Evolutionary conservation across 768 basidiomycete species (phyloP).

Genomic region (Amanita thiersii): DNA sequence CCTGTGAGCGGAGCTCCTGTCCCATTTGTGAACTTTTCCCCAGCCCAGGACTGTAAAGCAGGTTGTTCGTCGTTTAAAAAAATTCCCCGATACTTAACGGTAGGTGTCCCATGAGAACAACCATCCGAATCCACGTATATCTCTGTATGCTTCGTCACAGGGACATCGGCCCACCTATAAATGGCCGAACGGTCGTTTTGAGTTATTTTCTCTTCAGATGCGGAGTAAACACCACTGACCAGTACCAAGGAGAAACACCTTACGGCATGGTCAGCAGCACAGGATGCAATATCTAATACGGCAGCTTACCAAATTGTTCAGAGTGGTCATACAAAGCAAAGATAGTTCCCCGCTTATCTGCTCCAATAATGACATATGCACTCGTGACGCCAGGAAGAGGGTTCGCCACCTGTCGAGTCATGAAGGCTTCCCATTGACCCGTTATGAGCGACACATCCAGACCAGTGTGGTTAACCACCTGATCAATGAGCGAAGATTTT

Average conservation of each 20-base stretch:
- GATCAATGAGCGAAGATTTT: constrained; percentile 43
- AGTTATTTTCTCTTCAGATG: too few species aligned
- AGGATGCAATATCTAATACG: constrained; percentile 5
- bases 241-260: constrained; percentile 69
- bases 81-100: constrained; percentile 64
- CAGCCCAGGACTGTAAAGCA: constrained; percentile 62
- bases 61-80: constrained; percentile 78
- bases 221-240: constrained; percentile 38
- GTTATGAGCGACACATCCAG: constrained; percentile 49
- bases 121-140: constrained; percentile 38
- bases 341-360: constrained; percentile 64
- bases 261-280: too few species aligned
- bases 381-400: constrained; percentile 49
- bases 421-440: constrained; percentile 63
- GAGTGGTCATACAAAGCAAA: constrained; percentile 61
- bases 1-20: constrained; percentile 39
- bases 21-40: constrained; percentile 60
- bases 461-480: constrained; percentile 41
- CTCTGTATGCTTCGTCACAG: constrained; percentile 38
- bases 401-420: constrained; percentile 41
- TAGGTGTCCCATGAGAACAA: constrained; percentile 52
- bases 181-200: too few species aligned
- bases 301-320: constrained; percentile 62
- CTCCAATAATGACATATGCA: constrained; percentile 62
- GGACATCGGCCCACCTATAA: constrained; percentile 77